Conservation (phyloP, 2,329 filamentous ascomycete genomes). For the Clarireedia homoeocarpa region DNA sequence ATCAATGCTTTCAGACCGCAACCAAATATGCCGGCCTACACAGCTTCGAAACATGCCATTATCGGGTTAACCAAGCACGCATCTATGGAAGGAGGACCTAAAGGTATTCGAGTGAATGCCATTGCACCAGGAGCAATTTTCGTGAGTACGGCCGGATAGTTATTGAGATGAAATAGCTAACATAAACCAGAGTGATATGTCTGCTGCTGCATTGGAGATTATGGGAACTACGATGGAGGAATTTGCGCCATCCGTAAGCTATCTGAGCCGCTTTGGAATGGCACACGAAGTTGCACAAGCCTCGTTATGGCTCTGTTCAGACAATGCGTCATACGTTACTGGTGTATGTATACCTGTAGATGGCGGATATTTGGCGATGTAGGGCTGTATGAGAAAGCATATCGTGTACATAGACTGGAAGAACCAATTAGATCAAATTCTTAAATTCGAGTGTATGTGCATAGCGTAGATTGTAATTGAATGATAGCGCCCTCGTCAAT, state of each 20-base stretch:
- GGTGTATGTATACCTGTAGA: constrained; percentile 24
- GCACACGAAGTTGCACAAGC: constrained; percentile 7
- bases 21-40: constrained; percentile 16
- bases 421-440: background rate
- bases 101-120: constrained; percentile 32
- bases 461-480: too few relatives aligned
- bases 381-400: background rate
- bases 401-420: too few relatives aligned
- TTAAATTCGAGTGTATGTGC: background rate
- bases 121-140: constrained; percentile 30
- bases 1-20: constrained; percentile 4
- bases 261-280: constrained; percentile 4
- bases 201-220: constrained; percentile 32
- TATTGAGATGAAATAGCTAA: constrained; percentile 32
- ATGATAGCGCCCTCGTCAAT: too few relatives aligned
- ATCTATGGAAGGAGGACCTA: constrained; percentile 28
- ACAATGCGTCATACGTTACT: constrained; percentile 24
- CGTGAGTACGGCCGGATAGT: constrained; percentile 33
- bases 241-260: constrained; percentile 34
- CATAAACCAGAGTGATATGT: constrained; percentile 29
- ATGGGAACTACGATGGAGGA: constrained; percentile 35
- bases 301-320: constrained; percentile 32
- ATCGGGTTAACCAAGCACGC: constrained; percentile 36
- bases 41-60: constrained; percentile 35
- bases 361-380: constrained; percentile 17